phyloP scores from a whole-genome alignment of 139 green algal genomes.

The Marvania coccoides region DNA sequence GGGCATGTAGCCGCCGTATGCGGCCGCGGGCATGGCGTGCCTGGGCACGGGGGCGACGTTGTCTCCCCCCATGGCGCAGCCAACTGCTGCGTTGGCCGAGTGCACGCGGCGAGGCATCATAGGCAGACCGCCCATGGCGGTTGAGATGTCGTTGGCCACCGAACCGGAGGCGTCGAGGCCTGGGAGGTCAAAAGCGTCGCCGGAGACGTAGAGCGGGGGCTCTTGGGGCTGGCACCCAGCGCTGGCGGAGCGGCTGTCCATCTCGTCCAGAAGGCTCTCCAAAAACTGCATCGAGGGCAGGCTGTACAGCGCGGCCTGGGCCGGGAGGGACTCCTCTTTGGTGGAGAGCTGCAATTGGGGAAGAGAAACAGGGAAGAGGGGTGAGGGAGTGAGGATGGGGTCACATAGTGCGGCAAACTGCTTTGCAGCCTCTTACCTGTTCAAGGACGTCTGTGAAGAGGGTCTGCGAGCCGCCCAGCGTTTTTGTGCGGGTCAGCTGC shows the following conservation, averaged over 20 bases:
- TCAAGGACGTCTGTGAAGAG: slow-evolving; percentile 26
- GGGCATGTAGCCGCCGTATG: not conserved
- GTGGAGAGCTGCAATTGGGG: slow-evolving; percentile 11
- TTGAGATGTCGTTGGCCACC: not conserved
- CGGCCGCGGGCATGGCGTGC: not conserved
- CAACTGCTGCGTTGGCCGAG: not conserved
- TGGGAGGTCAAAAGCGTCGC: slow-evolving; percentile 27
- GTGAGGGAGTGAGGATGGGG: not conserved
- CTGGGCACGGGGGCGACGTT: not conserved
- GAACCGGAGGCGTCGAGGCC: not conserved
- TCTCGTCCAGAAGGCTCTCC: slow-evolving; percentile 25
- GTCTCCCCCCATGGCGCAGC: not conserved
- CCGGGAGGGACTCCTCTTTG: slow-evolving; percentile 19
- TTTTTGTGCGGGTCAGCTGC: not conserved
- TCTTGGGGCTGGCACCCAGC: not conserved
- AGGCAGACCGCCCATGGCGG: not conserved
- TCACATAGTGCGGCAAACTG: not conserved
- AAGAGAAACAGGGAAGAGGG: not conserved
- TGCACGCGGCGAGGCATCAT: not conserved
- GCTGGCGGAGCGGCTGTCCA: slow-evolving; percentile 13
- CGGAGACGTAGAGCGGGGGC: slow-evolving; percentile 16
- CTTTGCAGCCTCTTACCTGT: not conserved
- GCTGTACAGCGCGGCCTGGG: slow-evolving; percentile 17
- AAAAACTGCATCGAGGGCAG: slow-evolving; percentile 34
- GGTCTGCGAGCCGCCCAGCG: not conserved